These are phyloP conservation scores for Pilobolus umbonatus DNA, from an alignment of 192 early-diverging fungal genomes.

Conservation along the genomic window DNA sequence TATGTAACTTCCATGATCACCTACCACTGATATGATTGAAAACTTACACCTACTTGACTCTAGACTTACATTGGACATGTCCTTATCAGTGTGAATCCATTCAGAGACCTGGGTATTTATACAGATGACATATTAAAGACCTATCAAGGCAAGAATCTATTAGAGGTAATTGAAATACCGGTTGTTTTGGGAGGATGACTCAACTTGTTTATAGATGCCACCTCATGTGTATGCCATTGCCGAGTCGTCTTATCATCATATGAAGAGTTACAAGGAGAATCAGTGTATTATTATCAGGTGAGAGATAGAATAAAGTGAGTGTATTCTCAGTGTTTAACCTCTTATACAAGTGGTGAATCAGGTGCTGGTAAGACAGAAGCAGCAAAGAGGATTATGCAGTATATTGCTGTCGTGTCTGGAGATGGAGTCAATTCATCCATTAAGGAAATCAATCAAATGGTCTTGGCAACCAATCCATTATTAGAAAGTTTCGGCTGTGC, in stretches of 20 bases:
- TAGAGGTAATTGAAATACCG: constrained; percentile 49
- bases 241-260: constrained; percentile 84
- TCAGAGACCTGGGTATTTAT: constrained; percentile 93
- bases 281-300: constrained; percentile 97
- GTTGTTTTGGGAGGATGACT: background rate
- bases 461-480: constrained; percentile 96
- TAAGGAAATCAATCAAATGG: constrained; percentile 96
- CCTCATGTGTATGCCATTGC: constrained; percentile 99
- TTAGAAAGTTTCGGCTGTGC: constrained; percentile 99
- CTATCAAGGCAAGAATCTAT: constrained; percentile 81
- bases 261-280: constrained; percentile 98
- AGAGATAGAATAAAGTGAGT: background rate
- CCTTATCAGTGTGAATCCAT: constrained; percentile 91
- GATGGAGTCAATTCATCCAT: constrained; percentile 69
- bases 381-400: constrained; percentile 94
- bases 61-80: constrained; percentile 96
- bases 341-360: constrained; percentile 70
- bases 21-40: background rate
- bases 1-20: too few relatives aligned
- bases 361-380: constrained; percentile 92
- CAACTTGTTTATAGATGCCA: constrained; percentile 52
- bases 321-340: constrained; percentile 1
- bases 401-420: constrained; percentile 93
- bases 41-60: background rate
- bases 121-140: constrained; percentile 82